These are phyloP conservation scores for Usnea hakonensis DNA, from an alignment of 495 filamentous ascomycete species.

Conservation along the genomic window DNA sequence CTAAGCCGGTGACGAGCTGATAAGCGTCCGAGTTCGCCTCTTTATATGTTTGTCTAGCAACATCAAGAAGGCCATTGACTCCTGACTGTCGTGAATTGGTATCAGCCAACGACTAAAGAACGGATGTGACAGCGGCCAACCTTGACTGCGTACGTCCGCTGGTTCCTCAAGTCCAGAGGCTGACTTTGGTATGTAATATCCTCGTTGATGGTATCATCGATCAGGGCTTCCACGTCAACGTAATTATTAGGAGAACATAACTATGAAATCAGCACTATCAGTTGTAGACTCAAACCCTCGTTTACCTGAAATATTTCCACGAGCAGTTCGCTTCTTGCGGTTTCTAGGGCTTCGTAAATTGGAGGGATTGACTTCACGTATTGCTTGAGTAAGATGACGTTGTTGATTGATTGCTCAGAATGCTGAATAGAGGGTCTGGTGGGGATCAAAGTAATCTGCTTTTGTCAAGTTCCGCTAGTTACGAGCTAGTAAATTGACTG, in stretches of 20 bases:
- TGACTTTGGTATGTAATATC: conserved; percentile 70
- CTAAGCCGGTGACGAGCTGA: conserved; percentile 58
- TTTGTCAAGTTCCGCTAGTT: conserved; percentile 23
- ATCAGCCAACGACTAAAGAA: conserved; percentile 4
- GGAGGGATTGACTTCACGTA: conserved; percentile 61
- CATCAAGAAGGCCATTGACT: conserved; percentile 78
- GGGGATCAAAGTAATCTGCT: conserved; percentile 59
- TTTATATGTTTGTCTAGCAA: conserved; percentile 79
- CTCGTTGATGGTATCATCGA: conserved; percentile 68
- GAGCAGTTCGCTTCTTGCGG: conserved; percentile 59
- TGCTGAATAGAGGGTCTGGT: conserved; percentile 56
- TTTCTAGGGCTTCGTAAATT: conserved; percentile 59
- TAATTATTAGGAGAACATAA: conserved; percentile 57
- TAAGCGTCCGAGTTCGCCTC: conserved; percentile 71
- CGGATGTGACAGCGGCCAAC: conserved; percentile 33
- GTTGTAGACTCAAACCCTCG: neutral
- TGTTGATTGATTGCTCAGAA: conserved; percentile 73
- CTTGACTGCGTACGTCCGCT: conserved; percentile 87
- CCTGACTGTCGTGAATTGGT: conserved; percentile 50
- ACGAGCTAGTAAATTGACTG: conserved; percentile 27
- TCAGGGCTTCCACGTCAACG: conserved; percentile 51
- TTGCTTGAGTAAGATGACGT: conserved; percentile 78
- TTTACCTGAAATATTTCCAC: conserved; percentile 53
- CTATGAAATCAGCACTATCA: conserved; percentile 28
- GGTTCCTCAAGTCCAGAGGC: conserved; percentile 82